These are phyloP conservation scores for Fusarium torulosum DNA, from an alignment of 2,329 filamentous ascomycete species.

Conservation along the genomic window DNA sequence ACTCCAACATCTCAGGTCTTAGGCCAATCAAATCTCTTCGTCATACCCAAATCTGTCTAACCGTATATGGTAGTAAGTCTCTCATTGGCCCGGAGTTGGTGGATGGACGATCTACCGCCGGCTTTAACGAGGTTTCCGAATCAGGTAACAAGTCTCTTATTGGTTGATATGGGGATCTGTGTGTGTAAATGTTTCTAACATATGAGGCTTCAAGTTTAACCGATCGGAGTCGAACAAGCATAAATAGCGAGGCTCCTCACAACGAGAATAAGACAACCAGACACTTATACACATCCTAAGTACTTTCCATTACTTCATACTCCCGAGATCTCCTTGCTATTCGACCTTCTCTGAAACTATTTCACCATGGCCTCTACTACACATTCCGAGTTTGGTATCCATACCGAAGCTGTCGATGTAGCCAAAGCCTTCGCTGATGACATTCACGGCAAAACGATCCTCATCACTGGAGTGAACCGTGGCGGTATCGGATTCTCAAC, in stretches of 20 bases:
- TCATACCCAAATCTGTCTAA: background rate
- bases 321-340: no score
- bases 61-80: slow-evolving; percentile 13
- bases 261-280: background rate
- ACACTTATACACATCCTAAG: background rate
- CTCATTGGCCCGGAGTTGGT: slow-evolving; percentile 4
- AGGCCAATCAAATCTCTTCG: background rate
- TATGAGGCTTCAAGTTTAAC: background rate
- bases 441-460: background rate
- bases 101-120: background rate
- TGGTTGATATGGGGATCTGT: background rate
- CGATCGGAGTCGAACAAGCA: background rate
- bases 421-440: background rate
- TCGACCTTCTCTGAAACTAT: accelerated
- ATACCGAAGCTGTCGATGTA: slow-evolving; percentile 1
- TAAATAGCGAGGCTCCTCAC: background rate
- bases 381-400: background rate
- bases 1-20: background rate
- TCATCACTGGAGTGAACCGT: slow-evolving; percentile 11
- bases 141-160: slow-evolving; percentile 22
- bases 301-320: background rate
- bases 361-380: slow-evolving; percentile 18
- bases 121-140: background rate
- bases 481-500: slow-evolving; percentile 10
- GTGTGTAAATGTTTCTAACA: background rate